phyloP scores from a whole-genome alignment of 2,329 filamentous ascomycete genomes.

The Dothideomycetidae sp. region DNA sequence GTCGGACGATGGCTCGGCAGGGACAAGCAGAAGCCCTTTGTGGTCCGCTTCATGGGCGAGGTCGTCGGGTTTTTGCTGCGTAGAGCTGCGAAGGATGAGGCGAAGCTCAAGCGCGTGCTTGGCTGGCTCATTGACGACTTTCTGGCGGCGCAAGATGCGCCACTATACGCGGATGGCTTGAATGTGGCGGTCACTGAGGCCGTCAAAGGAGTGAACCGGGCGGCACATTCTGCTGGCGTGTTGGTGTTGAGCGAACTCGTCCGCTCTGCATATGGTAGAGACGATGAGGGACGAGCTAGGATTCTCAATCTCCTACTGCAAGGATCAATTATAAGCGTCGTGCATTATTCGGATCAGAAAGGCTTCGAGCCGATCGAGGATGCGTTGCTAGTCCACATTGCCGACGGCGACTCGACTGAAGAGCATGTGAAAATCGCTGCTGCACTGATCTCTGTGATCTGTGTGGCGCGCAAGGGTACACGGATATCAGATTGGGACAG shows the following conservation, averaged over 20 bases:
- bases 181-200: conserved; percentile 89
- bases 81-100: conserved; percentile 66
- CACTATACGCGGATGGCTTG: conserved; percentile 67
- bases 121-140: conserved; percentile 59
- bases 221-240: conserved; percentile 42
- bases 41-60: conserved; percentile 85
- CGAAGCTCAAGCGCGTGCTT: conserved; percentile 56
- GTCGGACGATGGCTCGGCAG: conserved; percentile 75
- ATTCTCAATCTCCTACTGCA: conserved; percentile 31
- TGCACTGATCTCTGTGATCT: conserved; percentile 50
- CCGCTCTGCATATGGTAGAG: conserved; percentile 1
- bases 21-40: conserved; percentile 66
- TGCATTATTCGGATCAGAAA: conserved; percentile 65
- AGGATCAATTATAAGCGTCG: conserved; percentile 64
- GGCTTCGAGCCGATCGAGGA: conserved; percentile 54
- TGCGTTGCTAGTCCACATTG: conserved; percentile 41
- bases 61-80: conserved; percentile 86
- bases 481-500: conserved; percentile 59
- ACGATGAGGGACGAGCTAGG: not conserved
- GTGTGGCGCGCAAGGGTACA: conserved; percentile 68
- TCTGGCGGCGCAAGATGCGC: conserved; percentile 25
- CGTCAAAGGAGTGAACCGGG: conserved; percentile 46
- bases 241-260: conserved; percentile 40
- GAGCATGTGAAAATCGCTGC: conserved; percentile 28
- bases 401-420: conserved; percentile 25